Evolutionary conservation across 2,329 filamentous ascomycete species (phyloP), one percentile per base, ranked within the genome.

Genomic region (Didymella lethalis): DNA sequence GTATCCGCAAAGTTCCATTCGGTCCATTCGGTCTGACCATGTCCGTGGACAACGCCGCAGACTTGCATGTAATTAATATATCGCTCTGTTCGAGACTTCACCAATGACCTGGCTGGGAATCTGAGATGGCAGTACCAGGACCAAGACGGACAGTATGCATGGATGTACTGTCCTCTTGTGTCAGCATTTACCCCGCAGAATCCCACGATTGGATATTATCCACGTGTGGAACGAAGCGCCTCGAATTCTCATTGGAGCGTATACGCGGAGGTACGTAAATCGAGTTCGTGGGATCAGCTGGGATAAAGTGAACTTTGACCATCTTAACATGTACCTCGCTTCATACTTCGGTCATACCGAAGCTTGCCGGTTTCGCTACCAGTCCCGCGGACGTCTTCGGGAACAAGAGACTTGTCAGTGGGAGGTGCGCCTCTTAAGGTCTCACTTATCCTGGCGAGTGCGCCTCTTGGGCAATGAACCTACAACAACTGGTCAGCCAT

Each of bases 281-380:
- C 55, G 31, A 53, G 36, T 53, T 48, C 45, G n/a, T 18, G 14
- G 23, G 20, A 23, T 28, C 12, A 26, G 23, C 31, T 46, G 40
- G 45, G 56, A 34, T 49, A 59, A 54, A 59, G 54, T 54, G 28
- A 47, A 51, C 8, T 50, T 50, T 50, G 51, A 6, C 56, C 50
- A 59, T 20, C 40, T 28, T 47, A 46, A 47, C n/a, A 31, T 45
- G 16, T 23, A 18, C 8, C 20, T 2, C 26, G 38, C 49, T 48
- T 41, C 31, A 36, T 34, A 25, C 4, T 10, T 51, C 56, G 56
- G 56, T 16, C 50, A 51, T 31, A 18, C 46, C 56, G 46, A 51
- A 25, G 14, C 29, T 38, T 51, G 34, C 28, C 28, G 28, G 2
- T 25, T 23, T 20, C 36, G 29, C 45, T 54, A 49, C 49, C 36